Evolutionary conservation across 148 eudicot genomes (phyloP).

Genomic region (Camellia japonica): DNA sequence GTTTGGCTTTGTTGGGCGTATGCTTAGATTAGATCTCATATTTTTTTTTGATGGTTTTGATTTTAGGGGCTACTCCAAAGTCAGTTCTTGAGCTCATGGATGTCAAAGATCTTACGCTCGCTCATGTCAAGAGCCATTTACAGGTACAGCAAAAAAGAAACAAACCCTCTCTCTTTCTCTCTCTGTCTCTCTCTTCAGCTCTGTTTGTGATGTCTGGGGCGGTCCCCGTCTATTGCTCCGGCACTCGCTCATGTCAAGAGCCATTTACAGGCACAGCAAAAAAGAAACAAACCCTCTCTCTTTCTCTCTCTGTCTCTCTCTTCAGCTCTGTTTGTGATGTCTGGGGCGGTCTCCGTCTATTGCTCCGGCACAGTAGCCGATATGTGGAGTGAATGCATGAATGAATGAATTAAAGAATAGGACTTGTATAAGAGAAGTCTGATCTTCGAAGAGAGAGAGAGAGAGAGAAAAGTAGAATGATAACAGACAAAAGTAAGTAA

Average conservation of each 20-base stretch:
- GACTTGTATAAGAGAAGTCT: background rate
- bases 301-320: conserved; percentile 17
- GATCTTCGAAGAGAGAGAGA: conserved; percentile 9
- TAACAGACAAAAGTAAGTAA: conserved; percentile 35
- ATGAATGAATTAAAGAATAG: conserved; percentile 18
- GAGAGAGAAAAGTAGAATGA: conserved; percentile 10
- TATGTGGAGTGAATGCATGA: conserved; percentile 24
- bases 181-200: too few relatives aligned
- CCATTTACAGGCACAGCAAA: conserved; percentile 51
- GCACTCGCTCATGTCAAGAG: conserved; percentile 64
- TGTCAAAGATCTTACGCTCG: conserved; percentile 64
- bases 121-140: too few relatives aligned
- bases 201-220: too few relatives aligned
- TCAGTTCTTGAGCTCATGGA: conserved; percentile 66
- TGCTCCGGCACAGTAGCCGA: conserved; percentile 54
- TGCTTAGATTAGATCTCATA: background rate
- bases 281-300: background rate
- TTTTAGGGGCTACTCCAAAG: conserved; percentile 60
- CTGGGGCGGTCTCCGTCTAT: conserved; percentile 22
- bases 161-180: too few relatives aligned
- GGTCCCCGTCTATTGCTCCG: too few relatives aligned
- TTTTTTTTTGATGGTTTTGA: background rate
- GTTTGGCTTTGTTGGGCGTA: background rate
- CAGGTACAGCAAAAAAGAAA: too few relatives aligned
- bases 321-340: background rate